phyloP scores from a whole-genome alignment of 2,329 filamentous ascomycete genomes.

The Fusarium nurragi region DNA sequence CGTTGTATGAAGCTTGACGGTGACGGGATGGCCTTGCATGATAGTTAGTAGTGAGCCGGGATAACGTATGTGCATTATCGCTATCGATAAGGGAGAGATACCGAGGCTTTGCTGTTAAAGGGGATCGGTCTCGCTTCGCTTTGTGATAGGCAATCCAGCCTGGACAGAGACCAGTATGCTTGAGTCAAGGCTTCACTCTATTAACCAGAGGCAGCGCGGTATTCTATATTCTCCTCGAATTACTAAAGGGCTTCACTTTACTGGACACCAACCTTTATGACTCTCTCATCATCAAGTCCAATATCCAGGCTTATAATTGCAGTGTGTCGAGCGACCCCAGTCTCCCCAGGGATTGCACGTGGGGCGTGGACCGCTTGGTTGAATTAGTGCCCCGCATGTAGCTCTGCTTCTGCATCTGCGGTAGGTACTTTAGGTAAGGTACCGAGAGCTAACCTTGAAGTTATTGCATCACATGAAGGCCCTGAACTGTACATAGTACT shows the following conservation, averaged over 20 bases:
- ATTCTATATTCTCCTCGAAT: neutral
- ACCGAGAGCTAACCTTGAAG: slow-evolving; percentile 35
- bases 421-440: slow-evolving; percentile 32
- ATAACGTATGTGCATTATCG: slow-evolving; percentile 13
- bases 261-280: neutral
- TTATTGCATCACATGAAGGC: slow-evolving; percentile 46
- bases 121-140: slow-evolving; percentile 12
- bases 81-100: slow-evolving; percentile 39
- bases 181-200: neutral
- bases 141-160: neutral
- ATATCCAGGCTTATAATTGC: neutral
- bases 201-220: neutral
- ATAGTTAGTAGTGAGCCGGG: slow-evolving; percentile 9
- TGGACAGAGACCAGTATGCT: neutral
- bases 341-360: slow-evolving; percentile 28
- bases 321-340: slow-evolving; percentile 25
- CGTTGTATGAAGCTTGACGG: slow-evolving; percentile 30
- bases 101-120: slow-evolving; percentile 34
- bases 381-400: slow-evolving; percentile 46
- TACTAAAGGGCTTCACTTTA: too few species aligned
- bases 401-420: slow-evolving; percentile 13
- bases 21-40: slow-evolving; percentile 22
- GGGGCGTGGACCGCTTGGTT: slow-evolving; percentile 30
- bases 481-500: slow-evolving; percentile 19
- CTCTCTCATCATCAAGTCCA: neutral